Evolutionary conservation across 108 stramenopile genomes (phyloP).

Genomic region (Cylindrotheca closterium): DNA sequence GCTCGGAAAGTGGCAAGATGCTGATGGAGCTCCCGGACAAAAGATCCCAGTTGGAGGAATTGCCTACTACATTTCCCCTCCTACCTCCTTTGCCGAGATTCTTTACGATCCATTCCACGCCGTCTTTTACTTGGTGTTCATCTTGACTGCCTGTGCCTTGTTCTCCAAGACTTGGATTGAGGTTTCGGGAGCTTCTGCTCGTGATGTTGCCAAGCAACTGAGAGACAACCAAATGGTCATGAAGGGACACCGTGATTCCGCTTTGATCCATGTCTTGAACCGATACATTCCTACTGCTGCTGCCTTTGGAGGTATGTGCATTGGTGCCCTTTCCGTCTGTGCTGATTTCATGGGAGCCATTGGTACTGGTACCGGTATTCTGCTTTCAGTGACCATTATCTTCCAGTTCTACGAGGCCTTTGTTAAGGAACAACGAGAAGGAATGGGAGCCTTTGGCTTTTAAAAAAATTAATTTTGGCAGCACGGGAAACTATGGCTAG

Average conservation of each 20-base stretch:
- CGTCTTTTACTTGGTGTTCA: constrained; percentile 97
- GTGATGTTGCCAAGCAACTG: constrained; percentile 99
- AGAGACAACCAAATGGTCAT: constrained; percentile 98
- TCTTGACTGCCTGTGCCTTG: constrained; percentile 95
- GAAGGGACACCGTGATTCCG: constrained; percentile 97
- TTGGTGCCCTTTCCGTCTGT: constrained; percentile 95
- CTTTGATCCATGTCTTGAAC: constrained; percentile 95
- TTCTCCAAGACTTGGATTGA: constrained; percentile 99
- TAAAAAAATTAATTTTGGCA: constrained; percentile 22
- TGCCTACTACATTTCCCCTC: constrained; percentile 99
- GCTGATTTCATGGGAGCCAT: constrained; percentile 99
- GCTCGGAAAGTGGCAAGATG: constrained; percentile 97
- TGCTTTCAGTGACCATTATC: constrained; percentile 98
- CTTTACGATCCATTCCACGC: constrained; percentile 98
- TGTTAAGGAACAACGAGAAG: constrained; percentile 81
- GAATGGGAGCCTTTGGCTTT: constrained; percentile 66
- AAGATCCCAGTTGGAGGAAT: constrained; percentile 98
- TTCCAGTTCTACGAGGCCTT: constrained; percentile 97
- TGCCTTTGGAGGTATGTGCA: constrained; percentile 99
- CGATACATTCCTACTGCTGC: constrained; percentile 99
- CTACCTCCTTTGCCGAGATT: constrained; percentile 88
- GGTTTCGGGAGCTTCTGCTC: constrained; percentile 94
- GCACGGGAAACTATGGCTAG: neutral
- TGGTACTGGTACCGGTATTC: constrained; percentile 97
- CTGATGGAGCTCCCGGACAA: constrained; percentile 82